Percentiles rank a stretch among this genome's conserved stretches.
These are phyloP conservation scores for Conticribra weissflogii DNA, from an alignment of 108 stramenopile species.

Conservation along the genomic window DNA sequence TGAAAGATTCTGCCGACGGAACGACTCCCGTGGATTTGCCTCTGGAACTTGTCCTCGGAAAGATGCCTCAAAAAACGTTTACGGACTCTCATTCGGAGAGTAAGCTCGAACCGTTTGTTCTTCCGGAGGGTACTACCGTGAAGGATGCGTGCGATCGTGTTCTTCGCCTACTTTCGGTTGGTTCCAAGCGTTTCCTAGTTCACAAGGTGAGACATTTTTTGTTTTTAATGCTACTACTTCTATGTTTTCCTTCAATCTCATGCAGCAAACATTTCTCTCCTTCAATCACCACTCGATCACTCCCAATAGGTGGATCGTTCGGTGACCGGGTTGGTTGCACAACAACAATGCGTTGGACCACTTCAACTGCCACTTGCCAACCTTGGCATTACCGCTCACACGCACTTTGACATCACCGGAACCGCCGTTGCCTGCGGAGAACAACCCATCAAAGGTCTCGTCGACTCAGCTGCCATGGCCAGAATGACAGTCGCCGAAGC, in stretches of 20 bases:
- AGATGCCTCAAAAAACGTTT: constrained; percentile 99
- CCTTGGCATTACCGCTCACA: constrained; percentile 94
- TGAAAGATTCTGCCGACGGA: constrained; percentile 88
- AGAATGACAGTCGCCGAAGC: constrained; percentile 97
- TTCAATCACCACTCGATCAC: too few species aligned
- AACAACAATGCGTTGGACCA: constrained; percentile 99
- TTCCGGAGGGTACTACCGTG: constrained; percentile 80
- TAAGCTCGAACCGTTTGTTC: constrained; percentile 62
- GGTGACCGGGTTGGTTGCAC: constrained; percentile 98
- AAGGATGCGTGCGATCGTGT: constrained; percentile 85
- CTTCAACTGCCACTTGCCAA: constrained; percentile 97
- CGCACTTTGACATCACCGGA: constrained; percentile 94
- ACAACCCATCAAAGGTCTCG: constrained; percentile 96
- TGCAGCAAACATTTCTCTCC: too few species aligned
- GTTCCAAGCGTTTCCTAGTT: constrained; percentile 98
- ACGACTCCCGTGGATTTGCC: constrained; percentile 97
- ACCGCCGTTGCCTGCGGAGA: constrained; percentile 97
- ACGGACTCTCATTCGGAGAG: constrained; percentile 62
- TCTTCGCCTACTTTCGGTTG: constrained; percentile 92
- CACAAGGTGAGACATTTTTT: constrained; percentile 91
- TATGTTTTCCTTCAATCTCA: too few species aligned
- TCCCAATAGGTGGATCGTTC: constrained; percentile 86
- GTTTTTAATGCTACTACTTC: too few species aligned
- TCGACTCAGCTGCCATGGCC: constrained; percentile 95
- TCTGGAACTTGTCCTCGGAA: constrained; percentile 94